A percentile compares a stretch with the other conserved stretches of the same genome.
phyloP scores from a whole-genome alignment of 805 yeast species.

The Yueomyces sinensis region DNA sequence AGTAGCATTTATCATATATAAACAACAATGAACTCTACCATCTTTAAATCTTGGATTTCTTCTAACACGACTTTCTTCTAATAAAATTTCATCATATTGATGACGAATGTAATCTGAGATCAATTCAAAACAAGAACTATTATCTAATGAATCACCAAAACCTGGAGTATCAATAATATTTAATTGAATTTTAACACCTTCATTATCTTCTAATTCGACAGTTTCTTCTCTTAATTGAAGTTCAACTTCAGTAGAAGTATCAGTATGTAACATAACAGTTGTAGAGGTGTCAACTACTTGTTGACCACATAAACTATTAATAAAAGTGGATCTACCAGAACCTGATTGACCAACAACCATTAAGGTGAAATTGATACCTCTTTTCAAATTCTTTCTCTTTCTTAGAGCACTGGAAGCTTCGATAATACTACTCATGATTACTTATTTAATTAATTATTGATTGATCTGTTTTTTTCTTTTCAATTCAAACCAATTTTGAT shows the following conservation, averaged over 20 bases:
- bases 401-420: conserved; percentile 44
- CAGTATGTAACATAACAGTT: conserved; percentile 42
- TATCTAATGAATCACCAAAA: conserved; percentile 63
- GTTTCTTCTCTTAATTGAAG: conserved; percentile 61
- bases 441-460: too few species aligned
- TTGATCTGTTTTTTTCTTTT: too few species aligned
- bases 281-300: conserved; percentile 65
- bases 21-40: conserved; percentile 64
- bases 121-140: conserved; percentile 51
- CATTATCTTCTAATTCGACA: conserved; percentile 77
- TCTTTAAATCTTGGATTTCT: conserved; percentile 79
- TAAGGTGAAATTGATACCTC: conserved; percentile 72
- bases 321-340: conserved; percentile 81
- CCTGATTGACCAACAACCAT: conserved; percentile 87
- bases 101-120: conserved; percentile 70
- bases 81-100: conserved; percentile 69
- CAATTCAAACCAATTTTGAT: too few species aligned
- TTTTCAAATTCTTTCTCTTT: conserved; percentile 69
- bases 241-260: conserved; percentile 34
- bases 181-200: conserved; percentile 68
- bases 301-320: conserved; percentile 83
- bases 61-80: conserved; percentile 70
- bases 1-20: conserved; percentile 71
- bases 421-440: conserved; percentile 37
- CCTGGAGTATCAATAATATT: conserved; percentile 77